Conservation (phyloP, 148 eudicot species). For the Amaranthus cruentus region DNA sequence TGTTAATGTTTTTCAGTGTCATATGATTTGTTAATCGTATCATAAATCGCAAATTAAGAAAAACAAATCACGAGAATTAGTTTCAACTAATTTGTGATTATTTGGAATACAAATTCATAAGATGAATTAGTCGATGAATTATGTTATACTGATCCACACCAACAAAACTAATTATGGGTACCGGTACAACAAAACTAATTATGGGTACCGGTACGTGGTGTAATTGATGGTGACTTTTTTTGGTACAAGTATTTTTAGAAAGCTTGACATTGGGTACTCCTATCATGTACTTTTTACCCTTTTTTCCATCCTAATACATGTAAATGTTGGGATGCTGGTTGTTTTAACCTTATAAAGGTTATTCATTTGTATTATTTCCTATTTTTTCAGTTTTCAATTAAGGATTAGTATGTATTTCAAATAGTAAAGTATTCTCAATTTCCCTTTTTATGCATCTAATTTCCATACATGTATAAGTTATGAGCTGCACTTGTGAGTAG, state of each 20-base stretch:
- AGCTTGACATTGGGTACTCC: not conserved
- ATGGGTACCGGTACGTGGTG: not conserved
- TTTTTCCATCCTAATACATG: conserved; percentile 2
- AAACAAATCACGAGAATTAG: not conserved
- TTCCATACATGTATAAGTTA: no score
- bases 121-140: no score
- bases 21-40: not conserved
- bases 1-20: not conserved
- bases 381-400: no score
- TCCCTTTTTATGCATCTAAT: no score
- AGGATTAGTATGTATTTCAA: no score
- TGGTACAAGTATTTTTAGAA: not conserved
- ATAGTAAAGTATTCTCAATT: no score
- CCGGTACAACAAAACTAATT: not conserved
- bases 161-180: no score
- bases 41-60: no score
- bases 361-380: no score
- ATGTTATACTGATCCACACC: no score
- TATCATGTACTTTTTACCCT: not conserved
- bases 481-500: no score
- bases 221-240: not conserved
- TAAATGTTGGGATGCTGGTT: not conserved
- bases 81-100: not conserved
- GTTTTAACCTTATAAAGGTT: not conserved
- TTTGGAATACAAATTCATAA: not conserved